Base-by-base conservation (phyloP, 805 yeast species). In the Kuraishia piskuri region DNA sequence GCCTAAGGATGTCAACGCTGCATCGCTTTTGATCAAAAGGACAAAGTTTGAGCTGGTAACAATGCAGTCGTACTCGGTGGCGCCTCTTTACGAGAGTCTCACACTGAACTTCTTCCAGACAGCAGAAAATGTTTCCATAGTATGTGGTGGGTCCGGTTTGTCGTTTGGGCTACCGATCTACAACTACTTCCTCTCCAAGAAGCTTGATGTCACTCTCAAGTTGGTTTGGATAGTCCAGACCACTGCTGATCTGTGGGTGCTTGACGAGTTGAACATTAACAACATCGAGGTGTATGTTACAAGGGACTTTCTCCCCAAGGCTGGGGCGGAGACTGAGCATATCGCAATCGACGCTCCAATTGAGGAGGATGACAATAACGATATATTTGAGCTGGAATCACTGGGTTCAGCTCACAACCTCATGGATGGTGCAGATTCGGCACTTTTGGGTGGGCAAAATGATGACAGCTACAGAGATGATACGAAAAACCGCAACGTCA, bases 111-210 rank as follows among this genome's bases (percentile, higher is more conserved):
- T 80, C 55, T 75, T 79, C 56, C 65, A 68, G 45, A 72, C 79
- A 0, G 83, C 79, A 0, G 76, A 75, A 36, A 75, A 77, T 45
- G 76, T 82, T 1, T 63, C 71, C 17, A 73, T 86, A 20, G 71
- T 86, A 1, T 79, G 84, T 57, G 92, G 91, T 14, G 94, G 94
- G 0, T 79, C 89, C 1, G 91, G 92, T 0, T 76, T 86, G 10
- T 82, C 90, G 0, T 77, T 77, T 52, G 86, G 84, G 2, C 56
- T 83, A 9, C 83, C 87, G 0, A 46, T 83, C 1, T 77, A 72
- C 59, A 72, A 73, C 49, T 68, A 74, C 54, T 68, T 80, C 50
- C 61, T 61, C 20, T 50, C 51, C 3, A 63, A 64, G 31, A 59
- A 57, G 9, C 58, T 54, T 19, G 56, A 48, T 8, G 52, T 72